Conservation (phyloP, 140 eudicot species). For the Flaveria floridana region DNA sequence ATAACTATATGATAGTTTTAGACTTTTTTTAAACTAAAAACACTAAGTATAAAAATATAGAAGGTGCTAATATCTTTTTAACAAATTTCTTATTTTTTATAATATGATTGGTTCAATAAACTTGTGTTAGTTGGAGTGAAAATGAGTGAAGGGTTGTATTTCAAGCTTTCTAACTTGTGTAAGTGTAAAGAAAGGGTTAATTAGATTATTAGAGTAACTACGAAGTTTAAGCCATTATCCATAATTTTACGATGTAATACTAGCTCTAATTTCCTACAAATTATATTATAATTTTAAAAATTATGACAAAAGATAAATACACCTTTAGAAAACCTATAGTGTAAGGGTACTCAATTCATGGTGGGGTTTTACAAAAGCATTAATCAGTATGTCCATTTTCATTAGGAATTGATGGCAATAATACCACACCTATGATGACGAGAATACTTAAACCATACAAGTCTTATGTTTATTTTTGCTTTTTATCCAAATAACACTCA, state of each 20-base stretch:
- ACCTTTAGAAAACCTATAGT: not conserved
- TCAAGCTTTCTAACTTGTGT: too few species aligned
- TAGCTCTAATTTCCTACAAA: not conserved
- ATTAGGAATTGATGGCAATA: slow-evolving; percentile 30
- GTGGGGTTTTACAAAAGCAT: slow-evolving; percentile 33
- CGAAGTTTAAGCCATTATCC: not conserved
- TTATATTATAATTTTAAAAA: not conserved
- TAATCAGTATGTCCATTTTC: slow-evolving; percentile 27
- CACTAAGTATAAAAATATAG: too few species aligned
- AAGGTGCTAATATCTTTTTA: too few species aligned
- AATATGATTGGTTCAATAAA: too few species aligned
- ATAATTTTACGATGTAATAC: not conserved
- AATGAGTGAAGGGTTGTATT: too few species aligned
- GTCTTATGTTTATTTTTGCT: slow-evolving; percentile 32
- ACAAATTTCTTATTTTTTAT: too few species aligned
- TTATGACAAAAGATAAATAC: not conserved
- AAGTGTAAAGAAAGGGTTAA: too few species aligned
- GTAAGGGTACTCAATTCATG: slow-evolving; percentile 29
- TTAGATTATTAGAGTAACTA: too few species aligned
- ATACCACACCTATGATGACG: slow-evolving; percentile 33
- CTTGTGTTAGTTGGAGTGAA: too few species aligned
- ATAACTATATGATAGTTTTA: too few species aligned
- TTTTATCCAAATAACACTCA: slow-evolving; percentile 21
- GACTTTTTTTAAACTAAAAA: too few species aligned
- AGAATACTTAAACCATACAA: slow-evolving; percentile 40